A percentile compares a stretch with the other conserved stretches of the same genome.
phyloP scores from a whole-genome alignment of 805 yeast genomes.

The Candida ipomoeae region DNA sequence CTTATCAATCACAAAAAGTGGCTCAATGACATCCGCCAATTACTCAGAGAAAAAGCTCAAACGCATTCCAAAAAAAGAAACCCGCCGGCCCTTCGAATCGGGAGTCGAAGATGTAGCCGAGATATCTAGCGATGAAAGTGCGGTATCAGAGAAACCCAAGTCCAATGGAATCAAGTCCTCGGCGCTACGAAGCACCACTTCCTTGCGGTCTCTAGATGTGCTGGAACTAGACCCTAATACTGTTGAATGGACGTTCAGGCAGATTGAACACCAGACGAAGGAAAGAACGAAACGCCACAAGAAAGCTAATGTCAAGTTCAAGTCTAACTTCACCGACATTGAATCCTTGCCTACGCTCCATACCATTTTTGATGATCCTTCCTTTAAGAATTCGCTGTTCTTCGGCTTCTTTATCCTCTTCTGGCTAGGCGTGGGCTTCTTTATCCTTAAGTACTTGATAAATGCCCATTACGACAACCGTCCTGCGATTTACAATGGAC shows the following conservation, averaged over 20 bases:
- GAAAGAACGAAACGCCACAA: slow-evolving; percentile 10
- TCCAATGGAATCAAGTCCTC: neutral
- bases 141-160: neutral
- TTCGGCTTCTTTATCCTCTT: slow-evolving; percentile 78
- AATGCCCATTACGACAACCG: slow-evolving; percentile 46
- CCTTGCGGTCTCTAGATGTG: neutral
- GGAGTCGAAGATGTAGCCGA: slow-evolving; percentile 1
- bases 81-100: slow-evolving; percentile 10
- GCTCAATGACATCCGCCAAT: neutral
- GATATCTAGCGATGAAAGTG: neutral
- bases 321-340: slow-evolving; percentile 18
- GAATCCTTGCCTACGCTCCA: slow-evolving; percentile 20
- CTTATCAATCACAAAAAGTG: neutral
- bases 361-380: slow-evolving; percentile 51
- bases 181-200: neutral
- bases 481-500: slow-evolving; percentile 46
- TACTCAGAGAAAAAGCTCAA: slow-evolving; percentile 6
- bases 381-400: slow-evolving; percentile 47
- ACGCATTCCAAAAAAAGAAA: slow-evolving; percentile 6
- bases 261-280: slow-evolving; percentile 7
- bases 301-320: slow-evolving; percentile 30
- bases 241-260: slow-evolving; percentile 10
- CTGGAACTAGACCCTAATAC: slow-evolving; percentile 5
- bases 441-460: slow-evolving; percentile 49
- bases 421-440: slow-evolving; percentile 65